Evolutionary conservation across 192 early-diverging fungal species (phyloP).

Genomic region (Coemansia sp.): DNA sequence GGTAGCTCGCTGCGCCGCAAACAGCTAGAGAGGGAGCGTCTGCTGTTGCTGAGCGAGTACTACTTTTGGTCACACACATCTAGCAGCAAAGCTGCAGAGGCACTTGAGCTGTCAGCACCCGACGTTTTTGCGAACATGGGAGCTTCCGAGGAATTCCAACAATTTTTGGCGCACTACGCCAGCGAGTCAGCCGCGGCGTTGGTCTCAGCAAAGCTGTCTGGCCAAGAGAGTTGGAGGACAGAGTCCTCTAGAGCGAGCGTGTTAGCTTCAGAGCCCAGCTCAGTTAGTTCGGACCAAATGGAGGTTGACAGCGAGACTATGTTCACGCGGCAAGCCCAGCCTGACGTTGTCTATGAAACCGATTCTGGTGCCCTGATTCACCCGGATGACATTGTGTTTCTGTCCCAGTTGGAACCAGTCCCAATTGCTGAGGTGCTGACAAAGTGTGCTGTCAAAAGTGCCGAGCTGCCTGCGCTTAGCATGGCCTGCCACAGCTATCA

Average conservation of each 20-base stretch:
- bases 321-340: neutral
- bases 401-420: slow-evolving; percentile 32
- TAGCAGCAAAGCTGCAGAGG: slow-evolving; percentile 12
- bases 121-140: neutral
- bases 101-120: neutral
- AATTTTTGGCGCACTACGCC: slow-evolving; percentile 23
- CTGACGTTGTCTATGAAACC: slow-evolving; percentile 3
- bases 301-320: slow-evolving; percentile 18
- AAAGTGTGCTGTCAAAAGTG: slow-evolving; percentile 6
- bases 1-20: neutral
- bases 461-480: slow-evolving; percentile 21
- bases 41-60: slow-evolving; percentile 21
- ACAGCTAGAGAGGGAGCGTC: slow-evolving; percentile 23
- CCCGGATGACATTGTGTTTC: slow-evolving; percentile 37
- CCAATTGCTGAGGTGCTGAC: slow-evolving; percentile 20
- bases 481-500: slow-evolving; percentile 21
- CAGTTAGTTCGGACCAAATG: slow-evolving; percentile 6
- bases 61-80: slow-evolving; percentile 29
- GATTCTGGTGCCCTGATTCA: slow-evolving; percentile 12
- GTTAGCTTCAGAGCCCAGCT: neutral
- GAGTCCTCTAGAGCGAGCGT: neutral
- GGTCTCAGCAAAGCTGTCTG: slow-evolving; percentile 1
- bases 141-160: slow-evolving; percentile 9
- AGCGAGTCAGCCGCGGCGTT: slow-evolving; percentile 16
- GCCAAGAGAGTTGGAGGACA: slow-evolving; percentile 13